These are phyloP conservation scores for Prunus dulcis DNA, from an alignment of 306 rosid genomes.

Conservation along the genomic window DNA sequence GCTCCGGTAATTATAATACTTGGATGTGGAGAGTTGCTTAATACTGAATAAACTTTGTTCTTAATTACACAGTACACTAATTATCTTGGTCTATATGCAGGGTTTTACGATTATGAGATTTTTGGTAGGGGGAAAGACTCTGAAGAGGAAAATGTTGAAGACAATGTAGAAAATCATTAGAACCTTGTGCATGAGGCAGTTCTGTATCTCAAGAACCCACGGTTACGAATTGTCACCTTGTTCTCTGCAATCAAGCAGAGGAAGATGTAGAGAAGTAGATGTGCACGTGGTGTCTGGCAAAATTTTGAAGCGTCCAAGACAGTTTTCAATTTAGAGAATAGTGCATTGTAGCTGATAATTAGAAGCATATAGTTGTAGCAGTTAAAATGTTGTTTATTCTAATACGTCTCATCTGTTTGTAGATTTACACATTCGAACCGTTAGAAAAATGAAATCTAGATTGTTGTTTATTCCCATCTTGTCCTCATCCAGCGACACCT, in stretches of 20 bases:
- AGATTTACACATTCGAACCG: neutral
- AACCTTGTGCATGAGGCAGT: slow-evolving; percentile 12
- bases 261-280: slow-evolving; percentile 15
- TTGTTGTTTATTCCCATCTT: neutral
- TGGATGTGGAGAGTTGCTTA: slow-evolving; percentile 14
- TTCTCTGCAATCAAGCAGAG: neutral
- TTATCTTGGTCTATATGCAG: slow-evolving; percentile 41
- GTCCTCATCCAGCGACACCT: neutral
- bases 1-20: slow-evolving; percentile 46
- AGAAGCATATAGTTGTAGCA: slow-evolving; percentile 1
- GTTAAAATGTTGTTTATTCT: neutral
- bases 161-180: slow-evolving; percentile 38
- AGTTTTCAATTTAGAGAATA: neutral
- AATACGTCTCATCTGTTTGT: neutral
- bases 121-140: slow-evolving; percentile 45
- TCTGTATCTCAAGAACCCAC: neutral
- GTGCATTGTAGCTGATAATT: slow-evolving; percentile 12
- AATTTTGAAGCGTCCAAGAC: slow-evolving; percentile 4
- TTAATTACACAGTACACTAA: slow-evolving; percentile 15
- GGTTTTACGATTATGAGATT: slow-evolving; percentile 74
- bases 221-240: slow-evolving; percentile 10
- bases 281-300: neutral
- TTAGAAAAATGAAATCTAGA: neutral
- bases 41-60: neutral
- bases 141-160: slow-evolving; percentile 49